These are phyloP conservation scores for Aspergillus coremiiformis DNA, from an alignment of 495 filamentous ascomycete genomes.

Conservation along the genomic window DNA sequence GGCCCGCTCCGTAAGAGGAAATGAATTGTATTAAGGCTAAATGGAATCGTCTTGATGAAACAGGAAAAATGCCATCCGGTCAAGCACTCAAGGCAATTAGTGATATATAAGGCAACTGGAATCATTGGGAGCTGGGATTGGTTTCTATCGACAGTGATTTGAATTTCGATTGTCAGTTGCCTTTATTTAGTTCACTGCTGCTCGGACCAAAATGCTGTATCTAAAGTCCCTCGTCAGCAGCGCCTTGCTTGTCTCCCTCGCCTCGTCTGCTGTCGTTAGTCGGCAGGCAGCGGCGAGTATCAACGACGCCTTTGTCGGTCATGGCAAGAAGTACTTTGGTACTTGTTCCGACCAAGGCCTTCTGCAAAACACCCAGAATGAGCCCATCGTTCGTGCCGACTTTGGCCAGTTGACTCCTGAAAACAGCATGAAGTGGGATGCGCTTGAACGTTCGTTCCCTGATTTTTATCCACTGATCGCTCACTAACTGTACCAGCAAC, in stretches of 20 bases:
- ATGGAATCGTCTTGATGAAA: no score
- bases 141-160: no score
- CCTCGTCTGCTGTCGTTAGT: neutral
- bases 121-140: no score
- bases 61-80: neutral
- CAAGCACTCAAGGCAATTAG: no score
- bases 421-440: conserved; percentile 54
- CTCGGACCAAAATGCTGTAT: conserved; percentile 13
- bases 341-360: conserved; percentile 18
- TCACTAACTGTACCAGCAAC: conserved; percentile 18
- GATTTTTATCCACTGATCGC: neutral
- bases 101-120: no score
- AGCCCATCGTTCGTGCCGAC: conserved; percentile 36
- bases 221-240: conserved; percentile 2
- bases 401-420: conserved; percentile 47
- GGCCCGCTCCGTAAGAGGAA: no score
- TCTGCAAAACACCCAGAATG: conserved; percentile 14
- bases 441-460: conserved; percentile 25
- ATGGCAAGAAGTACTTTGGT: conserved; percentile 20
- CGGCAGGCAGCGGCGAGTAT: conserved; percentile 8
- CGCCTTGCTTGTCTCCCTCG: conserved; percentile 7
- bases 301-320: conserved; percentile 9
- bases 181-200: no score
- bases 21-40: no score
- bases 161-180: no score